phyloP scores from a whole-genome alignment of 2,329 filamentous ascomycete species.

The Rutstroemia sp. region DNA sequence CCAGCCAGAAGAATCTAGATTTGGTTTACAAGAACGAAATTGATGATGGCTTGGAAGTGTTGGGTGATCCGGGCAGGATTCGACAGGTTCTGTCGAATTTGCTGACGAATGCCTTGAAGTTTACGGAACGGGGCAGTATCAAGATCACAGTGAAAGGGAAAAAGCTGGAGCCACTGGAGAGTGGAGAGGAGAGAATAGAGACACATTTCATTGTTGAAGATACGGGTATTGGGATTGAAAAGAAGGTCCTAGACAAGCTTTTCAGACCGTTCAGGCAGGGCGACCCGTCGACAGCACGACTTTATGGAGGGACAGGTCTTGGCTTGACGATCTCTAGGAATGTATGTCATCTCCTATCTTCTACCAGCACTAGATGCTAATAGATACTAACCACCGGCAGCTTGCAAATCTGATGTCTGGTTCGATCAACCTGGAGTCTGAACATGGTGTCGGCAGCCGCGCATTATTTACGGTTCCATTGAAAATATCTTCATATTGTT shows the following conservation, averaged over 20 bases:
- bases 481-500: conserved; percentile 12
- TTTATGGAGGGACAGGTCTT: conserved; percentile 71
- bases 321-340: conserved; percentile 64
- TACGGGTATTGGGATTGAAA: conserved; percentile 65
- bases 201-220: conserved; percentile 64
- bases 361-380: neutral
- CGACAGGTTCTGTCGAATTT: conserved; percentile 75
- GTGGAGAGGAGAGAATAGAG: conserved; percentile 38
- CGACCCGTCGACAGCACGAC: conserved; percentile 66
- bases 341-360: neutral
- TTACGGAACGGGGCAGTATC: conserved; percentile 60
- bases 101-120: conserved; percentile 75
- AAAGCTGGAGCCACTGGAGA: neutral
- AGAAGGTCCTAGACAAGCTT: conserved; percentile 62
- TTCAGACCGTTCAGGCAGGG: conserved; percentile 79
- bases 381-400: conserved; percentile 6
- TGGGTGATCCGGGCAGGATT: conserved; percentile 65
- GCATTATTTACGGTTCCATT: conserved; percentile 20
- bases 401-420: conserved; percentile 22
- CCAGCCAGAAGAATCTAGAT: conserved; percentile 30
- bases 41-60: conserved; percentile 54
- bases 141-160: conserved; percentile 38
- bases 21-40: conserved; percentile 59
- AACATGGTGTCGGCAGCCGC: conserved; percentile 14
- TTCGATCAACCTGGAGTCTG: conserved; percentile 16